Evolutionary conservation across 129 eudicot species (phyloP), one percentile per base, ranked within the genome.

Genomic region (Chrysanthemum lavandulifolium): DNA sequence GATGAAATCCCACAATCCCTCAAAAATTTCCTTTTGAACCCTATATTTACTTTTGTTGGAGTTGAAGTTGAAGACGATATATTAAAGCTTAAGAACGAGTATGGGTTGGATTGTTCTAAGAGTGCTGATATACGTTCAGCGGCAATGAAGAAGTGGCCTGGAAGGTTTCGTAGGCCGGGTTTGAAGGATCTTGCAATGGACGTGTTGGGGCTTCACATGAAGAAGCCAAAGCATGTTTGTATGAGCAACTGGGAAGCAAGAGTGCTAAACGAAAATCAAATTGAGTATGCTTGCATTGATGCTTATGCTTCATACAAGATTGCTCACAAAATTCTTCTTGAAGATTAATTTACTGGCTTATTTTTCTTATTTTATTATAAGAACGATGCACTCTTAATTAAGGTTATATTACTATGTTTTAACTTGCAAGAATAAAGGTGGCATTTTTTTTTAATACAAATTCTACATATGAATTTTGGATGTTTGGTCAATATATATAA

Each of bases 261-360:
- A 5, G 82, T 60, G 62, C 61, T 87, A 16, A 87, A 27, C 72
- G 82, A 76, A 1, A 52, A 43, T 31, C 94, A 84, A 64, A 80
- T 84, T 65, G 84, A 84, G 76, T 87, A 87, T 85, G 94, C 87
- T 1, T 85, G 90, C 40, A 71, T 85, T 75, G 94, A 87, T 82
- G 89, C 93, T 13, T 87, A 84, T 82, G 93, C 93, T 71, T 87
- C 89, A 1, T 87, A 85, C 72, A 84, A 82, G 85, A 77, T 87
- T 68, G 94, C 84, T 10, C 78, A 82, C 40, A 82, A 51, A 51
- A 18, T 62, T 63, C 18, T 73, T 0, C 40, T 73, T 51, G 70
- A 73, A 45, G 21, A 7, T 0, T 43, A 45, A 58, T 3, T 6
- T 40, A 1, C 7, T 40, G 47, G 43, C 8, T 6, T 33, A 33